A percentile compares a stretch with the other conserved stretches of the same genome.
Conservation (phyloP, 371 early-diverging fungal species). For the Catenaria anguillulae region DNA sequence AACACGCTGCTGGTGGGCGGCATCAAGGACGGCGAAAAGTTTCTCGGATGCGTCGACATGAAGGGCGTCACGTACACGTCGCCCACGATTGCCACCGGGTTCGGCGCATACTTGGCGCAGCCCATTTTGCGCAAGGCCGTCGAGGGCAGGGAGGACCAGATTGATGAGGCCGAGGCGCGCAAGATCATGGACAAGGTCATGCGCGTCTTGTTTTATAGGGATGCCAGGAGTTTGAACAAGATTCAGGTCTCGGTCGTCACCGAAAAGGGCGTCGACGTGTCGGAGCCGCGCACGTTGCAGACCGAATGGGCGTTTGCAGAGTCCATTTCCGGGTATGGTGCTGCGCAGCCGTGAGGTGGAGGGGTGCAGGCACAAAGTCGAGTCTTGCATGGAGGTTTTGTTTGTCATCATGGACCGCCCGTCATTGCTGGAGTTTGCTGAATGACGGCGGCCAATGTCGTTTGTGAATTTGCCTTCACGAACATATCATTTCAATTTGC, state of each 20-base stretch:
- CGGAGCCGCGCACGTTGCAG: slow-evolving; percentile 70
- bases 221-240: slow-evolving; percentile 90
- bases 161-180: slow-evolving; percentile 85
- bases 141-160: slow-evolving; percentile 65
- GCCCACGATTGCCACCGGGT: slow-evolving; percentile 90
- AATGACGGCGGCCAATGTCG: too few species aligned
- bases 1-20: slow-evolving; percentile 90
- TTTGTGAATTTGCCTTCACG: too few species aligned
- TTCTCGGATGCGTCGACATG: slow-evolving; percentile 90
- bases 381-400: too few species aligned
- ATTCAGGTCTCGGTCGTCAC: slow-evolving; percentile 84
- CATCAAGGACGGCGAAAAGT: slow-evolving; percentile 46
- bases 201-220: slow-evolving; percentile 92
- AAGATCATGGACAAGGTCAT: slow-evolving; percentile 79
- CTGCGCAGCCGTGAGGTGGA: neutral
- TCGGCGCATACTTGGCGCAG: slow-evolving; percentile 86
- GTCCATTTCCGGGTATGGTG: slow-evolving; percentile 73
- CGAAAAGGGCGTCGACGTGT: slow-evolving; percentile 58
- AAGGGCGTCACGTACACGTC: slow-evolving; percentile 91
- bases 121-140: slow-evolving; percentile 88
- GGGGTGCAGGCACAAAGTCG: too few species aligned
- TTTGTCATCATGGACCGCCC: too few species aligned
- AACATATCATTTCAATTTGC: too few species aligned
- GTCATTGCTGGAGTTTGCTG: too few species aligned
- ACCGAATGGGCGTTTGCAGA: slow-evolving; percentile 95